A percentile compares a stretch with the other conserved stretches of the same genome.
Evolutionary conservation across 495 filamentous ascomycete species (phyloP).

Genomic region (Talaromyces adpressus): DNA sequence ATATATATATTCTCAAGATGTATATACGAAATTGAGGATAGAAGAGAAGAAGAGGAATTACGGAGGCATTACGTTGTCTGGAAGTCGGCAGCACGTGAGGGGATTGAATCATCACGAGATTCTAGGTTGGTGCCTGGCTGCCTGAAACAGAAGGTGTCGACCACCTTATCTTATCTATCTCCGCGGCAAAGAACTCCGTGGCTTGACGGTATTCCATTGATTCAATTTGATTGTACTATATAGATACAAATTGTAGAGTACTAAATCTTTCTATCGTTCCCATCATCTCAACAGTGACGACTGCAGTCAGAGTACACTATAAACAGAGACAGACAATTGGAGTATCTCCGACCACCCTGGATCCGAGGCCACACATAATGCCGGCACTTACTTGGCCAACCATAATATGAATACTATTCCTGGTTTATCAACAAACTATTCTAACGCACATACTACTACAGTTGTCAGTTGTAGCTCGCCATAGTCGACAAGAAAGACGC

Average conservation of each 20-base stretch:
- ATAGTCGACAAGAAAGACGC: not conserved
- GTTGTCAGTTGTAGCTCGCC: not conserved
- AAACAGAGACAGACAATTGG: not conserved
- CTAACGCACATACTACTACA: not conserved
- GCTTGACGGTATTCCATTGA: too few species aligned
- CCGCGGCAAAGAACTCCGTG: not conserved
- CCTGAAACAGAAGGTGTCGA: not conserved
- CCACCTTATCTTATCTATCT: not conserved
- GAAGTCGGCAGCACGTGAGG: not conserved
- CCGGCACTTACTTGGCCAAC: not conserved
- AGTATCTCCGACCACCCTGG: not conserved
- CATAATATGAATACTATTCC: too few species aligned
- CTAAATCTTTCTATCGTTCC: too few species aligned
- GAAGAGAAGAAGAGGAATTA: not conserved
- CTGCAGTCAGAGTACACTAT: not conserved
- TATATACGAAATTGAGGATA: not conserved
- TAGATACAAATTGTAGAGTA: too few species aligned
- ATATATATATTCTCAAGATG: not conserved
- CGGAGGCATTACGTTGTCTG: not conserved
- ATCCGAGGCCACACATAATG: not conserved
- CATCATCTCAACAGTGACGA: too few species aligned
- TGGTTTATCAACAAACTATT: too few species aligned
- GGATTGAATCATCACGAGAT: not conserved
- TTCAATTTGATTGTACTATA: too few species aligned
- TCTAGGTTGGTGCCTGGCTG: not conserved